phyloP scores from a whole-genome alignment of 306 rosid species.

The Albizia julibrissin region DNA sequence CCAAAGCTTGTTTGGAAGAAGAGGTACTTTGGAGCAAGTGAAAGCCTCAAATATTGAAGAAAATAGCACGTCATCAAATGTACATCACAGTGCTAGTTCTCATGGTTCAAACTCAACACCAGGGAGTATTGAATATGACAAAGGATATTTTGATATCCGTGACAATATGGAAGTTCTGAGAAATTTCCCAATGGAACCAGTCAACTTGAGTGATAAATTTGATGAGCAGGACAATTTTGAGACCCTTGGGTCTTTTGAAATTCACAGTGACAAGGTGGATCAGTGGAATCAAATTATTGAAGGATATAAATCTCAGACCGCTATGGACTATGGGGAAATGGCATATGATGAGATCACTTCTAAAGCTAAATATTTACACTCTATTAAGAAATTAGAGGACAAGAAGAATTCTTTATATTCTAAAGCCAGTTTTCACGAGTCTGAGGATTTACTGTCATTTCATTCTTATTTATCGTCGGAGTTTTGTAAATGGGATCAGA shows the following conservation, averaged over 20 bases:
- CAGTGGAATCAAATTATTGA: constrained; percentile 27
- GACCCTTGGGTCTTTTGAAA: constrained; percentile 25
- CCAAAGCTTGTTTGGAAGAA: not conserved
- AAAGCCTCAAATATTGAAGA: constrained; percentile 6
- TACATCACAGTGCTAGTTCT: constrained; percentile 46
- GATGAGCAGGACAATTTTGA: constrained; percentile 27
- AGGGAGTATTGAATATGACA: constrained; percentile 27
- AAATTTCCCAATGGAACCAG: constrained; percentile 35
- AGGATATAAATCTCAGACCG: constrained; percentile 35
- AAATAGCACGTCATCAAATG: constrained; percentile 18
- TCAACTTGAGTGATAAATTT: constrained; percentile 40
- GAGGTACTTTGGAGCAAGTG: not conserved
- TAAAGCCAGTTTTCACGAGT: constrained; percentile 31
- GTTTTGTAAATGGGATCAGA: constrained; percentile 54
- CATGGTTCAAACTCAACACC: constrained; percentile 49
- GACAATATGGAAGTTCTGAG: constrained; percentile 33
- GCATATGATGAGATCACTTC: constrained; percentile 25
- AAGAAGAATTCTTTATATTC: constrained; percentile 31
- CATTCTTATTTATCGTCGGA: constrained; percentile 33
- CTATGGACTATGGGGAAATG: constrained; percentile 17
- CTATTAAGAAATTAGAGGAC: constrained; percentile 36
- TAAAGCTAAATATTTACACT: constrained; percentile 23
- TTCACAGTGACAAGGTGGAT: constrained; percentile 14
- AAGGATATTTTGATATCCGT: constrained; percentile 24
- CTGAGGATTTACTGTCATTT: constrained; percentile 27